Evolutionary conservation across 2,329 filamentous ascomycete genomes (phyloP).

Genomic region (Aureobasidium namibiae): DNA sequence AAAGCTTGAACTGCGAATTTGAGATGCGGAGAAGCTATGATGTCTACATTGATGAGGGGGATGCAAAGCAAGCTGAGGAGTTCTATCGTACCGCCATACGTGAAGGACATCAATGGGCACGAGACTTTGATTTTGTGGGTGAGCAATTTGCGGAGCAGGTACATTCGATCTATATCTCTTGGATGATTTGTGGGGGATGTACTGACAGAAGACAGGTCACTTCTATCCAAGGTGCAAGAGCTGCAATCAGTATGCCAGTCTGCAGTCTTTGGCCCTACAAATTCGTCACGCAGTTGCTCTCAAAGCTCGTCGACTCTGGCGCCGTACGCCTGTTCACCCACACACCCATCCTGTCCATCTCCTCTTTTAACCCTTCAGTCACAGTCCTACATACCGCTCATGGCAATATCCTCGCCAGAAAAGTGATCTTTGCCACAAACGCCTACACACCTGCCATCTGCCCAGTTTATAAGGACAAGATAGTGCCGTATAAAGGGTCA

Average conservation of each 20-base stretch:
- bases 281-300: conserved; percentile 37
- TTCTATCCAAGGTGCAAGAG: conserved; percentile 33
- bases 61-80: conserved; percentile 27
- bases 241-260: conserved; percentile 40
- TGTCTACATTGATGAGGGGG: conserved; percentile 20
- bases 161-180: background rate
- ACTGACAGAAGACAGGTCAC: conserved; percentile 20
- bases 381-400: conserved; percentile 17
- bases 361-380: background rate
- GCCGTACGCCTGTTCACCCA: conserved; percentile 44
- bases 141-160: background rate
- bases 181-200: background rate
- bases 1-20: conserved; percentile 39
- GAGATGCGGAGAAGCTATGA: conserved; percentile 31
- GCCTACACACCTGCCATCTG: conserved; percentile 27
- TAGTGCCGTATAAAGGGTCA: conserved; percentile 27
- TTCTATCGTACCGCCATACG: conserved; percentile 18
- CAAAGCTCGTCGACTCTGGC: conserved; percentile 34
- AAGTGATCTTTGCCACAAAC: conserved; percentile 30
- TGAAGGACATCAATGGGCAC: conserved; percentile 14
- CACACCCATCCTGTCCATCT: conserved; percentile 34
- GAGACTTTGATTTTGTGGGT: background rate
- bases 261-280: conserved; percentile 36
- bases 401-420: conserved; percentile 17
- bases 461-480: conserved; percentile 24